Conservation (phyloP, 2,329 filamentous ascomycete genomes). For the Phyllosticta capitalensis region DNA sequence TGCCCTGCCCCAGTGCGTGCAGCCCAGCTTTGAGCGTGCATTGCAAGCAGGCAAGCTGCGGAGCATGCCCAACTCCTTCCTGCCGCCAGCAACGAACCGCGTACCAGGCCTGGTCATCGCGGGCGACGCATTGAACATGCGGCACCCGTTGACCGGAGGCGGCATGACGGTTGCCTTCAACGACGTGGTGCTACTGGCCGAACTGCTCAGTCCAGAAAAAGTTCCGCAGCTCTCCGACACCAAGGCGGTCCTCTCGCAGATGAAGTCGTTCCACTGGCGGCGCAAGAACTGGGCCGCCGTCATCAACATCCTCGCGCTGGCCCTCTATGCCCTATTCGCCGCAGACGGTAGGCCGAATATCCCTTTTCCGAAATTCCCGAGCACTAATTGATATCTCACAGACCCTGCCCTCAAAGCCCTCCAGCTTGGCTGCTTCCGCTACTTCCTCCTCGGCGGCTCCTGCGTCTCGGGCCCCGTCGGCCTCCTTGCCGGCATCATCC, state of each 20-base stretch:
- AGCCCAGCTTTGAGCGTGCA: constrained; percentile 64
- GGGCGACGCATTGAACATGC: constrained; percentile 97
- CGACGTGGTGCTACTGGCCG: constrained; percentile 70
- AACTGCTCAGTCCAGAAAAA: constrained; percentile 59
- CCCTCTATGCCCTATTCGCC: constrained; percentile 84
- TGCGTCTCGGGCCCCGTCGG: constrained; percentile 71
- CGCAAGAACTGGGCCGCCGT: constrained; percentile 75
- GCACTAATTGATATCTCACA: constrained; percentile 7
- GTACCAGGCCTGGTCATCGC: constrained; percentile 68
- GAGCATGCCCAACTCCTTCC: constrained; percentile 92
- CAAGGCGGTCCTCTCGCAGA: constrained; percentile 53
- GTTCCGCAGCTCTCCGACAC: constrained; percentile 64
- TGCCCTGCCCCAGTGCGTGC: constrained; percentile 60
- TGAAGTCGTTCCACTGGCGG: constrained; percentile 74
- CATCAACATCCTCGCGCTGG: constrained; percentile 96
- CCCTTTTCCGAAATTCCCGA: not conserved
- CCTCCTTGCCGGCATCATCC: constrained; percentile 72
- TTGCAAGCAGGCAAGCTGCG: constrained; percentile 69
- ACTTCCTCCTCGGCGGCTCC: constrained; percentile 68
- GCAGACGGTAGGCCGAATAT: constrained; percentile 50
- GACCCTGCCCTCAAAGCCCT: constrained; percentile 67
- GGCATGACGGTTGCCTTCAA: constrained; percentile 98
- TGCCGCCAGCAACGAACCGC: constrained; percentile 67
- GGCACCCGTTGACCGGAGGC: constrained; percentile 92
- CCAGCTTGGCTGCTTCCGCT: constrained; percentile 83